These are phyloP conservation scores for Fraxinus pennsylvanica DNA, from an alignment of 257 asterid genomes.

Conservation along the genomic window DNA sequence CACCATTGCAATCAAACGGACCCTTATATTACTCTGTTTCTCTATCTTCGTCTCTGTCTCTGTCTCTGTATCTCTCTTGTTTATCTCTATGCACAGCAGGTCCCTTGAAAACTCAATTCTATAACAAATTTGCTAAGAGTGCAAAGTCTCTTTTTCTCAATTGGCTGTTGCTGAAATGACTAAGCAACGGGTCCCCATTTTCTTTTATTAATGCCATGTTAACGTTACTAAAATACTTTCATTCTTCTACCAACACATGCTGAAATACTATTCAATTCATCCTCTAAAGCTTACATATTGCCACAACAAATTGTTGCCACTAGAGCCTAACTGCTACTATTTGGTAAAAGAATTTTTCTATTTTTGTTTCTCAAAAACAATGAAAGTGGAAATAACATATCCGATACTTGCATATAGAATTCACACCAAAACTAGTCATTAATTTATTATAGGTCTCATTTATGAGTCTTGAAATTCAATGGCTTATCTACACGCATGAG, in stretches of 20 bases:
- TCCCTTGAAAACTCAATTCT: background rate
- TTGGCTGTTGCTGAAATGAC: background rate
- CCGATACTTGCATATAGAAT: background rate
- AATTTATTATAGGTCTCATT: background rate
- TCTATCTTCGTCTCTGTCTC: too few relatives aligned
- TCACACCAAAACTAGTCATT: background rate
- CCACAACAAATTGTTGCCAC: background rate
- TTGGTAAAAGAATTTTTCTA: background rate
- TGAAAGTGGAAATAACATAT: background rate
- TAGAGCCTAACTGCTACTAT: background rate
- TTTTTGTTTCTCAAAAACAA: too few relatives aligned
- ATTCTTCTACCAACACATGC: background rate
- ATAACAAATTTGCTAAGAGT: background rate
- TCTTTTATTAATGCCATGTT: background rate
- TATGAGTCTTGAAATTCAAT: background rate
- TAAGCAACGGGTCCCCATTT: background rate
- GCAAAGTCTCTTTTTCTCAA: background rate
- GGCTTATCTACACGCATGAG: background rate
- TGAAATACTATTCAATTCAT: background rate
- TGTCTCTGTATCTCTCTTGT: background rate
- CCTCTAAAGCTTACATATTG: background rate
- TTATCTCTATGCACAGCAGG: background rate
- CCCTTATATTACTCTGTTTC: too few relatives aligned
- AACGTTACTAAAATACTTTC: background rate
- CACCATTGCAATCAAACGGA: too few relatives aligned